Conservation (phyloP, 306 rosid species). For the Dryas octopetala region DNA sequence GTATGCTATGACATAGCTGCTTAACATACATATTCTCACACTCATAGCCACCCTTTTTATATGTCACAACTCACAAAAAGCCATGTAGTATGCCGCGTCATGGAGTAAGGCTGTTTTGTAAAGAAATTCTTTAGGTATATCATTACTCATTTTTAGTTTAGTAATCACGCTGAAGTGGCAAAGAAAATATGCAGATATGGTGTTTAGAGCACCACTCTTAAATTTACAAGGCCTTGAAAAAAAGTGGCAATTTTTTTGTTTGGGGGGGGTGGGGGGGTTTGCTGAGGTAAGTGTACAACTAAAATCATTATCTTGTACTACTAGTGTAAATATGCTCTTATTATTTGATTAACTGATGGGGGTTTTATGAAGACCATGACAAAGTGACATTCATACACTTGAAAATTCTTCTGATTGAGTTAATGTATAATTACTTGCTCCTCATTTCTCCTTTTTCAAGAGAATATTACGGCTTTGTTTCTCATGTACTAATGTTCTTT, state of each 20-base stretch:
- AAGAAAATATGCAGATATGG: no score
- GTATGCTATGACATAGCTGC: no score
- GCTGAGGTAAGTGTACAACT: no score
- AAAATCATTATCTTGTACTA: no score
- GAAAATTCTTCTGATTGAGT: constrained; percentile 22
- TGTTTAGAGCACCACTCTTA: no score
- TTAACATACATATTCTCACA: no score
- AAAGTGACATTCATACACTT: background rate
- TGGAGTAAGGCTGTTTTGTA: background rate
- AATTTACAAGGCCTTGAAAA: no score
- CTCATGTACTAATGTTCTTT: constrained; percentile 7
- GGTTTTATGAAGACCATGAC: background rate
- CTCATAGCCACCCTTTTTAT: background rate
- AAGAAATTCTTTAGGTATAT: no score
- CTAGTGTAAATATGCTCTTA: no score
- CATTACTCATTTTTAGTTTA: no score
- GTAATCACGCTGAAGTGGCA: no score
- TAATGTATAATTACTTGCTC: constrained; percentile 25
- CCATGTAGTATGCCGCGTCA: background rate
- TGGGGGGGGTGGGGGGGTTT: no score
- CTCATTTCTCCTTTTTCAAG: constrained; percentile 21
- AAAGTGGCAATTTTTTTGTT: background rate
- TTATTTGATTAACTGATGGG: background rate
- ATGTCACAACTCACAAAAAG: background rate
- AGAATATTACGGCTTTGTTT: background rate